Evolutionary conservation across 2,329 filamentous ascomycete genomes (phyloP).

Genomic region (Aspergillus oerlinghausenensis): DNA sequence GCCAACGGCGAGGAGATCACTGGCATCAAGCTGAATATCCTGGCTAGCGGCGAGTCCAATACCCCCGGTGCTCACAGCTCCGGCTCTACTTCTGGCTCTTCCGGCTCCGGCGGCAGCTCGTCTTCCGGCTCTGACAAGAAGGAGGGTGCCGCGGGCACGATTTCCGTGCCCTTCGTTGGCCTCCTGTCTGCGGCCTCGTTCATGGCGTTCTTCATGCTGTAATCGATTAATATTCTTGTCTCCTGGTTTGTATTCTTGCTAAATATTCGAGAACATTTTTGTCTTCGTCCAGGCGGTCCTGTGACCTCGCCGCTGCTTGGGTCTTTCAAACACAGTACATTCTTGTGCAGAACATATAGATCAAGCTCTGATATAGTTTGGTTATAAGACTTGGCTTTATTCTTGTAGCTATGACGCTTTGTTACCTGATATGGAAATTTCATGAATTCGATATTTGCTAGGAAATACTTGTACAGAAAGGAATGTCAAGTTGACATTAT

Average conservation of each 20-base stretch:
- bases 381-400: not conserved
- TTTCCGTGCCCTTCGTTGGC: conserved; percentile 19
- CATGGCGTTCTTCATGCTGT: conserved; percentile 25
- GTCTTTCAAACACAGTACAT: not conserved
- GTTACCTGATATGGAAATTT: not conserved
- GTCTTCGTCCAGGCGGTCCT: not conserved
- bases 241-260: not conserved
- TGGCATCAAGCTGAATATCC: conserved; percentile 56
- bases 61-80: conserved; percentile 46
- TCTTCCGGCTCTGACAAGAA: conserved; percentile 3
- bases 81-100: conserved; percentile 17
- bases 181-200: conserved; percentile 25
- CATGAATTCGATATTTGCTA: not conserved
- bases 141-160: conserved; percentile 18
- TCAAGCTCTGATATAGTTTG: not conserved
- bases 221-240: conserved; percentile 3
- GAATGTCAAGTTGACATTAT: not conserved
- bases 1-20: conserved; percentile 55
- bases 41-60: conserved; percentile 52
- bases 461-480: not conserved
- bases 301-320: not conserved
- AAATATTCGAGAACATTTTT: not conserved
- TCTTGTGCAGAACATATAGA: not conserved
- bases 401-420: not conserved
- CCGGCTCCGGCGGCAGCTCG: conserved; percentile 12